These are phyloP conservation scores for Blastobotrys chiropterorum DNA, from an alignment of 805 yeast species.

Conservation along the genomic window DNA sequence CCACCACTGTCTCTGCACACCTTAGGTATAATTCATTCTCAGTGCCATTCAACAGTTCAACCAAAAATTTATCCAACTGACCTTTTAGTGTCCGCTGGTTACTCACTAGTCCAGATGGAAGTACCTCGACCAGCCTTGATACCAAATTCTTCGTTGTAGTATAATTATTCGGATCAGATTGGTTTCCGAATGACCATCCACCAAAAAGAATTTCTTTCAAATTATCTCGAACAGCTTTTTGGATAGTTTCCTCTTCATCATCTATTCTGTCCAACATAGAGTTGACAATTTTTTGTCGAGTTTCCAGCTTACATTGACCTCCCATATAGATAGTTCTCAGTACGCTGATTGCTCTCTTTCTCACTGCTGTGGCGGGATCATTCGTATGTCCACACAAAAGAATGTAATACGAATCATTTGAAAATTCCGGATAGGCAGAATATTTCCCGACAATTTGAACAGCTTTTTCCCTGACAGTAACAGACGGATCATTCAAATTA, in stretches of 20 bases:
- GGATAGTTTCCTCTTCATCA: slow-evolving; percentile 5
- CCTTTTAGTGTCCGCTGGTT: background rate
- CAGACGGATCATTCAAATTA: slow-evolving; percentile 53
- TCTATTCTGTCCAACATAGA: background rate
- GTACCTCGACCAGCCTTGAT: background rate
- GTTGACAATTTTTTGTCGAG: background rate
- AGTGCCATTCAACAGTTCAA: background rate
- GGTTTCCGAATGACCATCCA: background rate
- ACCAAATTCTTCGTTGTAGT: background rate
- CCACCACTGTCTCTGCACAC: slow-evolving; percentile 1
- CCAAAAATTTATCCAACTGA: background rate
- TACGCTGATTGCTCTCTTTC: slow-evolving; percentile 54
- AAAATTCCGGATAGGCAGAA: slow-evolving; percentile 25
- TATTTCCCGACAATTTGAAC: slow-evolving; percentile 56
- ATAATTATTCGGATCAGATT: background rate
- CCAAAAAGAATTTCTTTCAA: slow-evolving; percentile 6
- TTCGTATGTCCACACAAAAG: slow-evolving; percentile 40
- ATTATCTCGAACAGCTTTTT: slow-evolving; percentile 2
- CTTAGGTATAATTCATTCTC: background rate
- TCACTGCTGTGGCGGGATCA: slow-evolving; percentile 60
- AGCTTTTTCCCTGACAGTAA: slow-evolving; percentile 71
- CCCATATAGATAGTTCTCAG: slow-evolving; percentile 11
- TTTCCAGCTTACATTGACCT: background rate
- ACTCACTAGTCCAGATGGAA: background rate
- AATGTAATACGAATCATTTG: slow-evolving; percentile 37